A percentile compares a stretch with the other conserved stretches of the same genome.
Conservation (phyloP, 257 asterid species). For the Coffea eugenioides region DNA sequence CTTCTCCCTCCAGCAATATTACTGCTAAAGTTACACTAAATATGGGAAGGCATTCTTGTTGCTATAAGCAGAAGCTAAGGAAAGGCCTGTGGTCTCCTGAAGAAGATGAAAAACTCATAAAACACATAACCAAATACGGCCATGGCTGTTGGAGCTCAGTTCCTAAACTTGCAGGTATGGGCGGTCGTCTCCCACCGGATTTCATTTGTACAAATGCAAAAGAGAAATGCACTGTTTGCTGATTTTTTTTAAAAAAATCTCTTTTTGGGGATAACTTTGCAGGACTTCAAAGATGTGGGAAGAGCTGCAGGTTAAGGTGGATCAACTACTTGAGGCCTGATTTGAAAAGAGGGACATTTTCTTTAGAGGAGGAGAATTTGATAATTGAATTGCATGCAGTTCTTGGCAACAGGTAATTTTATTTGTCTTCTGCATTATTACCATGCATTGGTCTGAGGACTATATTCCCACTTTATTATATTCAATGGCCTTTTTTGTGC, state of each 20-base stretch:
- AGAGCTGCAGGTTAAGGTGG: constrained; percentile 94
- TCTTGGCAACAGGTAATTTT: constrained; percentile 73
- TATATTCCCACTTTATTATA: neutral
- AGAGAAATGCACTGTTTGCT: neutral
- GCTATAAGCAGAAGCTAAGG: constrained; percentile 79
- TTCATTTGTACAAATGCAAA: neutral
- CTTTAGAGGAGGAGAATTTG: constrained; percentile 77
- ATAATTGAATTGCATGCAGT: constrained; percentile 86
- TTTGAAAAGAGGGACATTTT: constrained; percentile 85
- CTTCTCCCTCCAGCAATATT: constrained; percentile 27
- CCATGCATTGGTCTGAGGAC: neutral
- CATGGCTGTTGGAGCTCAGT: constrained; percentile 99
- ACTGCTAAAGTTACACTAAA: constrained; percentile 20
- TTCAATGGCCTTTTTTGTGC: neutral
- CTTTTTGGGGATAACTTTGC: neutral
- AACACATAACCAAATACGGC: constrained; percentile 74
- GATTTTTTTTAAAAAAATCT: neutral
- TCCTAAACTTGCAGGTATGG: constrained; percentile 81
- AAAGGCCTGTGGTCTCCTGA: constrained; percentile 99
- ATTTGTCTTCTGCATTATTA: neutral
- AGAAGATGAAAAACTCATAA: constrained; percentile 90
- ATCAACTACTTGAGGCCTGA: constrained; percentile 91
- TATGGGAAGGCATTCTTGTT: constrained; percentile 96
- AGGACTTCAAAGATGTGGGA: constrained; percentile 88
- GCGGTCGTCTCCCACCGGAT: neutral